Evolutionary conservation across 2,329 filamentous ascomycete species (phyloP).

Genomic region (Endothia cerciana): DNA sequence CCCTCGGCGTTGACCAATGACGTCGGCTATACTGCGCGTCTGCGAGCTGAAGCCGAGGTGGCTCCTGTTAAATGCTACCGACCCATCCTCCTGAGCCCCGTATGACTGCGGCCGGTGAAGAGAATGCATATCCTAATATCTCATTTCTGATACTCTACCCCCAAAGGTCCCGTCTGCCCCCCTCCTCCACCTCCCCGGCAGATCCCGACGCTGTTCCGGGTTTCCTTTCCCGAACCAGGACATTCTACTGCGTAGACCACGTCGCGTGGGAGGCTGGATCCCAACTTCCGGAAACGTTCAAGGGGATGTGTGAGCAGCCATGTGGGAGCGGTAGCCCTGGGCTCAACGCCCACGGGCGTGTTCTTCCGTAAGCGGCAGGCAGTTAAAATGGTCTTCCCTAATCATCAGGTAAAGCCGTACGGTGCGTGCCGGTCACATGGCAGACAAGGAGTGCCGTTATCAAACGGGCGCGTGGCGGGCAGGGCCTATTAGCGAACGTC

Average conservation of each 20-base stretch:
- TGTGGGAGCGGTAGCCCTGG: too few relatives aligned
- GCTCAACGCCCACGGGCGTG: too few relatives aligned
- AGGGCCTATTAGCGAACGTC: not conserved
- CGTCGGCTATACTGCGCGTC: not conserved
- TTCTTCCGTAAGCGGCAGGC: slow-evolving; percentile 8
- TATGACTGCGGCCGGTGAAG: slow-evolving; percentile 3
- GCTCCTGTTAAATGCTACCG: not conserved
- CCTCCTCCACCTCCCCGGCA: not conserved
- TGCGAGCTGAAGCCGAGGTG: slow-evolving; percentile 2
- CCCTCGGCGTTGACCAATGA: slow-evolving; percentile 7
- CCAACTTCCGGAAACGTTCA: not conserved
- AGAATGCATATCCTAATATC: not conserved
- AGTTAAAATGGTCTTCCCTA: not conserved
- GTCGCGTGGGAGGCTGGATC: not conserved
- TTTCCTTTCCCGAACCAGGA: not conserved
- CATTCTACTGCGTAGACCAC: not conserved
- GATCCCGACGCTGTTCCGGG: not conserved
- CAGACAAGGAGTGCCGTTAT: slow-evolving; percentile 9
- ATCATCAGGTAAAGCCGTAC: not conserved
- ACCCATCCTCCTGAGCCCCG: not conserved
- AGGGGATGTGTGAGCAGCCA: not conserved
- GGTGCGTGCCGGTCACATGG: slow-evolving; percentile 9
- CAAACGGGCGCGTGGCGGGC: too few relatives aligned
- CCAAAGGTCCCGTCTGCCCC: too few relatives aligned
- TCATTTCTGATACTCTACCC: not conserved